Conservation (phyloP, 495 filamentous ascomycete species). For the Parathielavia hyrcaniae region DNA sequence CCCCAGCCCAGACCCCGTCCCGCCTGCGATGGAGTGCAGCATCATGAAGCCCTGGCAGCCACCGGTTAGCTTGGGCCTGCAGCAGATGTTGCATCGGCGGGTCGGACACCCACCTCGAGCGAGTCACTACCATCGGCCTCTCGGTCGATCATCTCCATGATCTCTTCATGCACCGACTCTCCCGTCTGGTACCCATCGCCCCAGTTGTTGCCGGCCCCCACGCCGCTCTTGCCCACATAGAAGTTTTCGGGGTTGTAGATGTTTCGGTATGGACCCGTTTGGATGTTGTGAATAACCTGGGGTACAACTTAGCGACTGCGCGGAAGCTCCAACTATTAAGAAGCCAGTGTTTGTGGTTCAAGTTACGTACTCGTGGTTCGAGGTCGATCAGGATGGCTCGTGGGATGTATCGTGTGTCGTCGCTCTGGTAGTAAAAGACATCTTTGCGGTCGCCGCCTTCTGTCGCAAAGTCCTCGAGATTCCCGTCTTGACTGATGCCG, state of each 20-base stretch:
- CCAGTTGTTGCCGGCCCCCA: constrained; percentile 97
- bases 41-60: constrained; percentile 87
- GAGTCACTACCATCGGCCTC: constrained; percentile 98
- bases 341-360: too few species aligned
- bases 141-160: constrained; percentile 98
- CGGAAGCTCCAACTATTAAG: not conserved
- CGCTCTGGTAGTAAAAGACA: constrained; percentile 98
- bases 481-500: constrained; percentile 94
- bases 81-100: not conserved
- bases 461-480: constrained; percentile 90
- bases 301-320: not conserved
- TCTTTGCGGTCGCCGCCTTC: constrained; percentile 97
- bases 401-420: constrained; percentile 97
- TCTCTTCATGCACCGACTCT: constrained; percentile 87
- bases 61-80: not conserved
- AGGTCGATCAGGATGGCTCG: constrained; percentile 92
- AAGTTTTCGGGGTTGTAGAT: constrained; percentile 99
- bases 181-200: constrained; percentile 90
- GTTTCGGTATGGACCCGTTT: constrained; percentile 87
- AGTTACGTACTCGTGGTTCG: constrained; percentile 79
- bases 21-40: constrained; percentile 94
- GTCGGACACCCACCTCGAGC: constrained; percentile 57
- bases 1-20: constrained; percentile 89
- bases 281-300: constrained; percentile 84
- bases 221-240: constrained; percentile 83